phyloP scores from a whole-genome alignment of 2,329 filamentous ascomycete species.

The Aspergillus viridinutans region DNA sequence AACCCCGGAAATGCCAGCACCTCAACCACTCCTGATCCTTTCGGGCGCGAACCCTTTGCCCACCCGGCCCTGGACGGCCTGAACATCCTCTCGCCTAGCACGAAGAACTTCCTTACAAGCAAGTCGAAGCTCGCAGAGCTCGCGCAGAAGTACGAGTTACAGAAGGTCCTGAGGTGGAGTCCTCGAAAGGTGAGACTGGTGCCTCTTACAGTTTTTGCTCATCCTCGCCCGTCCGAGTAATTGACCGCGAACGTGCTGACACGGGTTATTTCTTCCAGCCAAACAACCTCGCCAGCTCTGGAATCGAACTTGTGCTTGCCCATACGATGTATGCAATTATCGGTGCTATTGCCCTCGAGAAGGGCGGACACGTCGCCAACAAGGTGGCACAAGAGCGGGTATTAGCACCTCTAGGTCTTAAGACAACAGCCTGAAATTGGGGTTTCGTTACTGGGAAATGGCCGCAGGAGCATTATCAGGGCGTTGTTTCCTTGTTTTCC shows the following conservation, averaged over 20 bases:
- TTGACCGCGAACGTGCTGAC: background rate
- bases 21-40: constrained; percentile 41
- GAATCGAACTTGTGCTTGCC: constrained; percentile 68
- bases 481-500: constrained; percentile 27
- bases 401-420: constrained; percentile 50
- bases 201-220: constrained; percentile 2
- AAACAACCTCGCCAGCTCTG: constrained; percentile 66
- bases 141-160: constrained; percentile 66
- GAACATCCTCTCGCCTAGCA: constrained; percentile 62
- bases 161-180: constrained; percentile 80
- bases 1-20: constrained; percentile 35
- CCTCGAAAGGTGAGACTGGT: constrained; percentile 65
- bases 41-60: constrained; percentile 61
- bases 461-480: constrained; percentile 34
- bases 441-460: constrained; percentile 17
- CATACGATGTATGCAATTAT: constrained; percentile 80
- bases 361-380: constrained; percentile 73
- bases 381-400: constrained; percentile 73
- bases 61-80: constrained; percentile 70
- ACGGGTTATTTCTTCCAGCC: constrained; percentile 41
- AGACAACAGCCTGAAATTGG: constrained; percentile 21
- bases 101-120: constrained; percentile 59
- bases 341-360: constrained; percentile 83
- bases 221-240: background rate
- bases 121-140: constrained; percentile 64